Percentiles rank a stretch among this genome's conserved stretches.
These are phyloP conservation scores for Erigeron canadensis DNA, from an alignment of 129 eudicot genomes.

Conservation along the genomic window DNA sequence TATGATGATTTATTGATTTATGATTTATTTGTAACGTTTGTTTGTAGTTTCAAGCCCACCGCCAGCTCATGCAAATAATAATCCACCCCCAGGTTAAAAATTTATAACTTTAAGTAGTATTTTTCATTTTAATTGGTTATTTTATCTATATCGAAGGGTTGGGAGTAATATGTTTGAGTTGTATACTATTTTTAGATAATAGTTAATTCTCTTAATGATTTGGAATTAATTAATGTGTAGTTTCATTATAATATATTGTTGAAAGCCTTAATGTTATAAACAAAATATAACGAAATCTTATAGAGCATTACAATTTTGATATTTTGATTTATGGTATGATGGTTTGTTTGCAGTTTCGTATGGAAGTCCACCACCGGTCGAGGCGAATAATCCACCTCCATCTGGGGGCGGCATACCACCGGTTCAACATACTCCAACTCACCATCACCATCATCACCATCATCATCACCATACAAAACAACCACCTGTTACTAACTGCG, in stretches of 20 bases:
- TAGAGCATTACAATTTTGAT: neutral
- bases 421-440: constrained; percentile 15
- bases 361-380: constrained; percentile 4
- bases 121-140: neutral
- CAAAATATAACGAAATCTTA: too few species aligned
- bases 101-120: neutral
- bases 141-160: neutral
- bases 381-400: constrained; percentile 10
- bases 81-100: constrained; percentile 8
- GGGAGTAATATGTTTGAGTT: too few species aligned
- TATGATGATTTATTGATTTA: neutral
- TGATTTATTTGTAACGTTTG: neutral
- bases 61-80: constrained; percentile 9
- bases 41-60: constrained; percentile 25
- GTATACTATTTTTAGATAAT: too few species aligned
- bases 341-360: constrained; percentile 15
- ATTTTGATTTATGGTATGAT: neutral
- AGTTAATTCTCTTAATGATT: too few species aligned
- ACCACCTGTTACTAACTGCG: constrained; percentile 50
- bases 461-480: constrained; percentile 27
- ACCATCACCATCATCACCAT: constrained; percentile 4
- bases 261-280: neutral
- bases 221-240: too few species aligned
- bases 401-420: constrained; percentile 17
- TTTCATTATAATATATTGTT: too few species aligned